A percentile compares a stretch with the other conserved stretches of the same genome.
phyloP scores from a whole-genome alignment of 352 stramenopile genomes.

The Phytophthora ohioensis region DNA sequence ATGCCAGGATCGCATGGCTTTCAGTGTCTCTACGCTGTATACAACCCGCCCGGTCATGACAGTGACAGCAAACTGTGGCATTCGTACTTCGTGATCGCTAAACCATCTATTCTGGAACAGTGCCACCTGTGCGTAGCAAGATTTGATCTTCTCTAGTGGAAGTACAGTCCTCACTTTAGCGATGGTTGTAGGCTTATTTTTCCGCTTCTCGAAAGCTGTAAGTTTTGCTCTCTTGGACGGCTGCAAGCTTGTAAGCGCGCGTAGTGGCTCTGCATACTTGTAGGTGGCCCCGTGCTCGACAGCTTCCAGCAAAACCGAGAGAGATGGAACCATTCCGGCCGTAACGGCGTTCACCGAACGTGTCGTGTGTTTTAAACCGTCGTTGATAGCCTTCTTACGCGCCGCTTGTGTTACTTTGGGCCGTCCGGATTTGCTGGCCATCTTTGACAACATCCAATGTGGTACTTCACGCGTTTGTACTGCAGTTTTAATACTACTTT shows the following conservation, averaged over 20 bases:
- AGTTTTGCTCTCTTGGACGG: constrained; percentile 1
- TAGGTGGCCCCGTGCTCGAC: neutral
- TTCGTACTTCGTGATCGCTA: constrained; percentile 11
- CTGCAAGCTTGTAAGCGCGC: constrained; percentile 1
- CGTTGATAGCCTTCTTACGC: constrained; percentile 4
- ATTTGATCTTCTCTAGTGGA: neutral
- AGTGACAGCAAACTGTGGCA: neutral
- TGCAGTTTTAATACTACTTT: neutral
- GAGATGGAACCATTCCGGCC: neutral
- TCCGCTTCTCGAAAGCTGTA: neutral
- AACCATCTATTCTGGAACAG: constrained; percentile 18
- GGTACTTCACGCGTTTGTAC: neutral
- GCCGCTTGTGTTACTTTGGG: neutral
- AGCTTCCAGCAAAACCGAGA: neutral
- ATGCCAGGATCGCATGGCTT: constrained; percentile 16
- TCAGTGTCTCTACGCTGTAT: constrained; percentile 1
- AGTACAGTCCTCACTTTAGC: neutral
- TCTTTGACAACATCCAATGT: constrained; percentile 5
- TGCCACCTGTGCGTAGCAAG: neutral
- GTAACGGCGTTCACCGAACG: neutral
- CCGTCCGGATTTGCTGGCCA: constrained; percentile 1
- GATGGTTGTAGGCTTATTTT: neutral
- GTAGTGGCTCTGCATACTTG: neutral
- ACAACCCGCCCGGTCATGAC: constrained; percentile 3
- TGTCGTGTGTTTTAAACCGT: neutral